These are phyloP conservation scores for Coniella lustricola DNA, from an alignment of 2,329 filamentous ascomycete species.

Conservation along the genomic window DNA sequence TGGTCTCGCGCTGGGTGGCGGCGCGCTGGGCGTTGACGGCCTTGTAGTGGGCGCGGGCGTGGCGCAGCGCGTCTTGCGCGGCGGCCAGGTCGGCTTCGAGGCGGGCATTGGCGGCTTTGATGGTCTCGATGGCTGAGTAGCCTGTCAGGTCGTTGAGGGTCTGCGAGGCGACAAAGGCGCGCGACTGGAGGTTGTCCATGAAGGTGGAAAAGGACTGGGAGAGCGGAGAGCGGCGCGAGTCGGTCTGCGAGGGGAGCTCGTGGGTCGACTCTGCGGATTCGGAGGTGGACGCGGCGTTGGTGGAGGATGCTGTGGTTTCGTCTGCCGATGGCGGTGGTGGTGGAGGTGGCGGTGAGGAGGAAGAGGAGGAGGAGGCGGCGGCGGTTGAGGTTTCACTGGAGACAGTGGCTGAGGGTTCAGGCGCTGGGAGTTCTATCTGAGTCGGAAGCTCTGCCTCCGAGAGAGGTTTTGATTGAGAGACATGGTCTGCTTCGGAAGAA, in stretches of 20 bases:
- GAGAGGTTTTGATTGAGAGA: too few relatives aligned
- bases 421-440: too few relatives aligned
- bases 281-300: conserved; percentile 7
- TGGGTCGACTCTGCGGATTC: conserved; percentile 11
- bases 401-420: too few relatives aligned
- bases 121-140: conserved; percentile 81
- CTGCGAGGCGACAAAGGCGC: conserved; percentile 77
- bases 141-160: conserved; percentile 91
- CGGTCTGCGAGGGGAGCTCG: conserved; percentile 40
- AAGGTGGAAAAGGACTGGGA: conserved; percentile 53
- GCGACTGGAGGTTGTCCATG: conserved; percentile 85
- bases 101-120: conserved; percentile 69
- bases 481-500: neutral
- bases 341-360: too few relatives aligned
- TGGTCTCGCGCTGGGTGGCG: conserved; percentile 91
- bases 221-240: conserved; percentile 35
- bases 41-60: conserved; percentile 70
- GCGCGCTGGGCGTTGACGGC: conserved; percentile 76
- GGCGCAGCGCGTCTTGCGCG: conserved; percentile 60
- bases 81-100: conserved; percentile 53
- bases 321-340: too few relatives aligned
- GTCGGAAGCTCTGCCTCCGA: too few relatives aligned
- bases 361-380: too few relatives aligned
- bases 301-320: neutral
- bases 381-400: neutral